These are phyloP conservation scores for Lasiodiplodia sp. DNA, from an alignment of 2,329 filamentous ascomycete species.

Conservation along the genomic window DNA sequence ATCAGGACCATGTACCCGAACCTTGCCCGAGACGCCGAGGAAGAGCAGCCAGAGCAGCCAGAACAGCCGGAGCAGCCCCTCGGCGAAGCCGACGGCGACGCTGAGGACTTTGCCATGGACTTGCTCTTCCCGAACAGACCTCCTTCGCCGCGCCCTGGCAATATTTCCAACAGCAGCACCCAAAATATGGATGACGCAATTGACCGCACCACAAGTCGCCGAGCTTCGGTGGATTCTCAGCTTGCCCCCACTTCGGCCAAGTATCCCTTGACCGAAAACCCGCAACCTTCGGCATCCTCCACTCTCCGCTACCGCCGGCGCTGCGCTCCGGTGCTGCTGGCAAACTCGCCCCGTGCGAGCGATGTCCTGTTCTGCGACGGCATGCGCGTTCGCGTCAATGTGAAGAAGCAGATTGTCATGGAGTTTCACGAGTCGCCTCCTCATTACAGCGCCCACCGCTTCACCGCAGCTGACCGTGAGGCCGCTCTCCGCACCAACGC, in stretches of 20 bases:
- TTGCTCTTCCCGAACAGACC: slow-evolving; percentile 35
- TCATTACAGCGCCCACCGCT: slow-evolving; percentile 51
- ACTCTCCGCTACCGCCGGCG: slow-evolving; percentile 55
- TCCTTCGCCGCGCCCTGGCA: slow-evolving; percentile 9
- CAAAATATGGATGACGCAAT: slow-evolving; percentile 7
- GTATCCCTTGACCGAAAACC: slow-evolving; percentile 7
- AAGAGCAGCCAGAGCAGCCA: slow-evolving; percentile 28
- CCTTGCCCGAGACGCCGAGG: slow-evolving; percentile 40
- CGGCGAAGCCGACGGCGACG: slow-evolving; percentile 39
- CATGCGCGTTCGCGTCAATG: slow-evolving; percentile 53
- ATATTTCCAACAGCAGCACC: slow-evolving; percentile 13
- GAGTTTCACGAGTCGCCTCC: slow-evolving; percentile 54
- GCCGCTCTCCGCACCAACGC: neutral
- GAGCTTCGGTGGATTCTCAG: slow-evolving; percentile 5
- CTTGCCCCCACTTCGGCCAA: neutral
- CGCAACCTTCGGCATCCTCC: slow-evolving; percentile 43
- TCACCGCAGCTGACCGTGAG: slow-evolving; percentile 33
- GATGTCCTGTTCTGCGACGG: slow-evolving; percentile 54
- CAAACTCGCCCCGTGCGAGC: slow-evolving; percentile 53
- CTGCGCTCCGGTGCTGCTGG: slow-evolving; percentile 55
- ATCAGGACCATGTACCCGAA: slow-evolving; percentile 56
- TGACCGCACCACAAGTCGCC: slow-evolving; percentile 7
- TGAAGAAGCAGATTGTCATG: slow-evolving; percentile 50
- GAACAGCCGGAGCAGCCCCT: slow-evolving; percentile 27
- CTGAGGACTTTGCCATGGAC: slow-evolving; percentile 48